Evolutionary conservation across 768 basidiomycete genomes (phyloP), one percentile per base, ranked within the genome.

Genomic region (Termitomyces sp.): DNA sequence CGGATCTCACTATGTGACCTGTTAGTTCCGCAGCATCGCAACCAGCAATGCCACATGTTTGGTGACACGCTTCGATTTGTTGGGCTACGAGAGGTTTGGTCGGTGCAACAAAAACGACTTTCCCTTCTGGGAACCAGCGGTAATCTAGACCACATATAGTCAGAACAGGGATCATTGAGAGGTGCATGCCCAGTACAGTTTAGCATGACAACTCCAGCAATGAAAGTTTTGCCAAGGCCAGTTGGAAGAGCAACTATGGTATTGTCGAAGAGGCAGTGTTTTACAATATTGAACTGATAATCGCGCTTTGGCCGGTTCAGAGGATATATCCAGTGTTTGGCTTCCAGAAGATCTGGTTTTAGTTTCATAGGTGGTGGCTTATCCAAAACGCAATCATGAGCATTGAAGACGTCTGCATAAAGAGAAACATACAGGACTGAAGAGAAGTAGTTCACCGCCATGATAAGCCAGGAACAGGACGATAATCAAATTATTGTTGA

Each of bases 71-170:
- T 53, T 89, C 85, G 41, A 98, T 85, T 68, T 99, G 97, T 68
- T 99, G 97, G 4, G 92, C 85, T 27, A 99, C 97, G 6, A 99
- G 81, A 5, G 97, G 97, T 67, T 95, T 96, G 2, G 97, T 95
- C 2, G 96, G 96, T 0, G 96, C 96, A 48, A 98, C 86, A 67
- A 99, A 99, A 34, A 98, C 81, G 16, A 98, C 88, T 66, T 93
- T 95, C 18, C 93, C 92, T 49, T 88, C 80, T 0, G 95, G 93
- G 70, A 91, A 96, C 94, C 94, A 96, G 37, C 91, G 87, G 66
- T 94, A 96, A 69, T 83, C 93, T 94, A 61, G 20, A 42, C 22
- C 61, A 48, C 22, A 33, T 27, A 13, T 20, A 22, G 37, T 59
- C 48, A 55, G 30, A 24, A 61, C n/a, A 65, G 49, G 55, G 9